Conservation (phyloP, 2,329 filamentous ascomycete species). For the Claviceps sp. region DNA sequence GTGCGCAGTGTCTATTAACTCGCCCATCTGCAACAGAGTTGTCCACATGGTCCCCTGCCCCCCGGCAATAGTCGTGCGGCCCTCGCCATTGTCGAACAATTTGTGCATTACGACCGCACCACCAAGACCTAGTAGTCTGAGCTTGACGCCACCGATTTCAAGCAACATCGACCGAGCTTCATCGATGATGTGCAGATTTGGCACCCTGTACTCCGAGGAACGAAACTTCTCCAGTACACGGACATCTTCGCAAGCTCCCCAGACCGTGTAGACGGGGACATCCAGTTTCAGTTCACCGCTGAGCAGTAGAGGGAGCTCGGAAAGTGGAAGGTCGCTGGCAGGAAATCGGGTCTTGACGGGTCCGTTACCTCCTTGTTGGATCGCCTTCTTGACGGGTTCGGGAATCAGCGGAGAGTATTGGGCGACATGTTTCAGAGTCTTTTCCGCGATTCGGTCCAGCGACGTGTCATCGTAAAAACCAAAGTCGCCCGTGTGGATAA, state of each 20-base stretch:
- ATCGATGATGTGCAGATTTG: slow-evolving; percentile 95
- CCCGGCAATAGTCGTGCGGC: slow-evolving; percentile 92
- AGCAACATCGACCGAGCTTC: slow-evolving; percentile 92
- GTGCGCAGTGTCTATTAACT: slow-evolving; percentile 93
- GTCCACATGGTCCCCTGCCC: slow-evolving; percentile 99
- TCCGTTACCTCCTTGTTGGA: slow-evolving; percentile 52
- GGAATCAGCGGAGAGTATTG: slow-evolving; percentile 93
- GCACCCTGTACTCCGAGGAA: slow-evolving; percentile 94
- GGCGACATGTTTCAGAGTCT: slow-evolving; percentile 95
- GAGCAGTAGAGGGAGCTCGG: slow-evolving; percentile 80
- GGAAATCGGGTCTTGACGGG: slow-evolving; percentile 79
- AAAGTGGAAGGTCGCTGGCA: slow-evolving; percentile 73
- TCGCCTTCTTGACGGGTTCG: slow-evolving; percentile 59
- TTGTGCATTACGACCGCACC: slow-evolving; percentile 99
- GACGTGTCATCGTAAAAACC: slow-evolving; percentile 97
- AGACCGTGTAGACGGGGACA: slow-evolving; percentile 95
- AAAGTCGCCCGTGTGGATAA: slow-evolving; percentile 97
- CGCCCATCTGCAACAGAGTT: slow-evolving; percentile 92
- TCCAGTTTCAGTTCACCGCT: slow-evolving; percentile 83
- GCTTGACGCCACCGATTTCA: slow-evolving; percentile 89
- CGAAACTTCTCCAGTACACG: slow-evolving; percentile 94
- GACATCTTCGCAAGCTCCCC: slow-evolving; percentile 98
- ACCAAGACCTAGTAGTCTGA: slow-evolving; percentile 82
- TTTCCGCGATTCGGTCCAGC: slow-evolving; percentile 92
- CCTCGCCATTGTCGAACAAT: slow-evolving; percentile 96